Percentiles rank a stretch among this genome's conserved stretches.
These are phyloP conservation scores for Ganoderma leucocontextum DNA, from an alignment of 1,284 basidiomycete species.

Conservation along the genomic window DNA sequence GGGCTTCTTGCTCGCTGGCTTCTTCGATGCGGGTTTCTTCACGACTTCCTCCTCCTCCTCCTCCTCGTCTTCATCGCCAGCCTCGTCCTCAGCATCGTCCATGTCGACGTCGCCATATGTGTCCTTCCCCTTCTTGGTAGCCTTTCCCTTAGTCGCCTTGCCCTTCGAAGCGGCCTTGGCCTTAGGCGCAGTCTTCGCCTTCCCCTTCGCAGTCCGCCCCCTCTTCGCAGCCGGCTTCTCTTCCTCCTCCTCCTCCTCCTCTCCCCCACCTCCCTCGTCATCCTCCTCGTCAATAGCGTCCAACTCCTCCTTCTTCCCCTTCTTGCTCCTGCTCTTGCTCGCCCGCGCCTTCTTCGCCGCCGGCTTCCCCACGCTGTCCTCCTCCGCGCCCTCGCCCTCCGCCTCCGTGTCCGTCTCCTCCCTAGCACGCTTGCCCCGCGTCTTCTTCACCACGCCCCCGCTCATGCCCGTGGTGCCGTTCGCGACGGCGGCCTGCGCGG, in stretches of 20 bases:
- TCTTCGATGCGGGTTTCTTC: constrained; percentile 5
- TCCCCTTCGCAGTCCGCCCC: constrained; percentile 28
- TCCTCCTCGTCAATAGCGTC: constrained; percentile 36
- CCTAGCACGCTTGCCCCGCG: constrained; percentile 39
- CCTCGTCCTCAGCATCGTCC: constrained; percentile 30
- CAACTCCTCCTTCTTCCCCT: constrained; percentile 38
- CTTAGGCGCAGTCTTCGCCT: constrained; percentile 41
- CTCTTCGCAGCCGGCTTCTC: constrained; percentile 25
- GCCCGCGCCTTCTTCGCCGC: constrained; percentile 10
- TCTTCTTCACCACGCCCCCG: constrained; percentile 23
- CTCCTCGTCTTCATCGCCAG: constrained; percentile 32
- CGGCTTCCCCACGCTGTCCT: constrained; percentile 29
- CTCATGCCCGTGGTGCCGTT: constrained; percentile 21
- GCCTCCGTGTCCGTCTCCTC: constrained; percentile 35
- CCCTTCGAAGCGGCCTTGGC: constrained; percentile 27
- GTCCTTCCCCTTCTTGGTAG: constrained; percentile 33
- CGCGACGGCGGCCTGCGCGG: constrained; percentile 26
- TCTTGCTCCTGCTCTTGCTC: constrained; percentile 31
- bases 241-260: constrained; percentile 24
- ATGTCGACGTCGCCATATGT: constrained; percentile 27
- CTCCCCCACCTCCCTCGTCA: constrained; percentile 29
- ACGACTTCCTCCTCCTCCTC: constrained; percentile 26
- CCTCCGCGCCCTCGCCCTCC: constrained; percentile 27
- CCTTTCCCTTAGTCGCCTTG: constrained; percentile 13
- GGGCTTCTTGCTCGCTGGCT: constrained; percentile 22